Evolutionary conservation across 2,329 filamentous ascomycete genomes (phyloP).

Genomic region (Xenosphaeropsis pyriputrescens): DNA sequence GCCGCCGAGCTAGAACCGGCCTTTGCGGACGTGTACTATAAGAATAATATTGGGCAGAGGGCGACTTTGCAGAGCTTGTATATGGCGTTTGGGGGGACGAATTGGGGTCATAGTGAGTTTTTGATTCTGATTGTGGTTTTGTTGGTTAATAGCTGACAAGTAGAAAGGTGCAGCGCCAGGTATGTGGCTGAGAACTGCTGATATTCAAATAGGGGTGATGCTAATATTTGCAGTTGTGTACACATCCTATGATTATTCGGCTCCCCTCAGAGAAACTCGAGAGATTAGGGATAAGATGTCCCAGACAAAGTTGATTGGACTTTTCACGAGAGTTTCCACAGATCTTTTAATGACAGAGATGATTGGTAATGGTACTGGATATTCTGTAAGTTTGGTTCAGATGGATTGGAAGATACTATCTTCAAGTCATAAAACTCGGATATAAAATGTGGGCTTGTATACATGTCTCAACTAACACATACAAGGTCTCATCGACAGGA

Average conservation of each 20-base stretch:
- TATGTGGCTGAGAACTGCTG: conserved; percentile 10
- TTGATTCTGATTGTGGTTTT: too few relatives aligned
- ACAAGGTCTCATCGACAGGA: conserved; percentile 18
- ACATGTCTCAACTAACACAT: conserved; percentile 1
- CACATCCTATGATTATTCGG: conserved; percentile 26
- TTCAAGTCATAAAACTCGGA: conserved; percentile 9
- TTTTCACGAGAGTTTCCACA: conserved; percentile 35
- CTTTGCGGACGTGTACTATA: conserved; percentile 40
- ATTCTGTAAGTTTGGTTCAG: conserved; percentile 16
- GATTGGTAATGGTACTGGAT: conserved; percentile 37
- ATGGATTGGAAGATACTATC: background rate
- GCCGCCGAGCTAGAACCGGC: conserved; percentile 26
- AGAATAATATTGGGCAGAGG: conserved; percentile 35
- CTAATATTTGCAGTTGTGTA: conserved; percentile 30
- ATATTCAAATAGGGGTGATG: too few relatives aligned
- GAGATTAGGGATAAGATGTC: conserved; percentile 35
- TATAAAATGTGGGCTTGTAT: background rate
- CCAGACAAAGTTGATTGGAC: conserved; percentile 35
- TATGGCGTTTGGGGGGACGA: conserved; percentile 38
- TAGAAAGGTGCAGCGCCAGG: conserved; percentile 4
- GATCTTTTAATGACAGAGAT: conserved; percentile 36
- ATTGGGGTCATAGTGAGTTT: conserved; percentile 23
- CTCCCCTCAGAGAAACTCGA: conserved; percentile 36
- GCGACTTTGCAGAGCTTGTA: conserved; percentile 33
- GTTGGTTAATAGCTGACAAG: conserved; percentile 9